phyloP scores from a whole-genome alignment of 345 rosid species.

The Garcia nutans region DNA sequence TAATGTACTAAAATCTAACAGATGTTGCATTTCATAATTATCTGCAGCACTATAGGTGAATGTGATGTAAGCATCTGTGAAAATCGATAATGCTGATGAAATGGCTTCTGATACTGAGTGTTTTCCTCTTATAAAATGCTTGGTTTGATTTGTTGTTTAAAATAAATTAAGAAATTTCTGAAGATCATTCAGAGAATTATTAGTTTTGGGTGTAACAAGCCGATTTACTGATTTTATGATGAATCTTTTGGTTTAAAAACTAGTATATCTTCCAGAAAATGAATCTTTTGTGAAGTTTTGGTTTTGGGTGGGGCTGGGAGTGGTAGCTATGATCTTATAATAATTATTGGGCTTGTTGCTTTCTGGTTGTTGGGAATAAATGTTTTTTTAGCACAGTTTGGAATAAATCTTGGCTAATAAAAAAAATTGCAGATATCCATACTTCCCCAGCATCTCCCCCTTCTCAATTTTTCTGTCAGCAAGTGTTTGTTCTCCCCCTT shows the following conservation, averaged over 20 bases:
- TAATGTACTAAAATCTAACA: slow-evolving; percentile 14
- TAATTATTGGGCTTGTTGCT: too few species aligned
- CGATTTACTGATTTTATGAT: neutral
- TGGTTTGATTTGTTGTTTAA: neutral
- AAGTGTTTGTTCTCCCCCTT: neutral
- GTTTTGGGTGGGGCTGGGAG: too few species aligned
- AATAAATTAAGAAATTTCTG: neutral
- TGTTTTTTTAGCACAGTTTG: too few species aligned
- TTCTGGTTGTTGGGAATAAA: too few species aligned
- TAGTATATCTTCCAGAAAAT: neutral
- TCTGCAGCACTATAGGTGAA: neutral
- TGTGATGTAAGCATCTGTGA: neutral
- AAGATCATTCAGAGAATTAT: neutral
- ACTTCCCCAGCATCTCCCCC: too few species aligned
- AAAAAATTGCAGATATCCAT: neutral
- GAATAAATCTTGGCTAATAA: neutral
- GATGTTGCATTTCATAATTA: neutral
- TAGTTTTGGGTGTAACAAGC: neutral
- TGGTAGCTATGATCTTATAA: too few species aligned
- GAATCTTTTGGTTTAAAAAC: neutral
- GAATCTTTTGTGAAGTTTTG: neutral
- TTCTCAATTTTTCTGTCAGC: neutral
- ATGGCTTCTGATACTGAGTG: neutral
- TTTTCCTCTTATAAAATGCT: neutral
- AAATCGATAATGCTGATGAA: neutral